Conservation (phyloP, 768 basidiomycete genomes). For the Thelephora aurantiotincta region DNA sequence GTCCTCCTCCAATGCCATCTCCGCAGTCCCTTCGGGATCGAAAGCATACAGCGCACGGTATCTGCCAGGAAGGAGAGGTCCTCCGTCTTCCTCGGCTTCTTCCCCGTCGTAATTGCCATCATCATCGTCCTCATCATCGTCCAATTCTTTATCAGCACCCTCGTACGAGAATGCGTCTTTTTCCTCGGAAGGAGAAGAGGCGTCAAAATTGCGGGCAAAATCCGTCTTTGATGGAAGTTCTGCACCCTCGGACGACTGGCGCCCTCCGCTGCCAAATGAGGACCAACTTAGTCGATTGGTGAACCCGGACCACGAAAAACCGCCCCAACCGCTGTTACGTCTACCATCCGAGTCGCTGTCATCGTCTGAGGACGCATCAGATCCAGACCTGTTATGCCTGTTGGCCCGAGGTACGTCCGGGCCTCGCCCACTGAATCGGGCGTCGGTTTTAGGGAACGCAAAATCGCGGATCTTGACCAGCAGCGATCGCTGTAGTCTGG, state of each 20-base stretch:
- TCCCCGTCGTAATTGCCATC: conserved; percentile 15
- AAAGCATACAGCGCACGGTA: conserved; percentile 73
- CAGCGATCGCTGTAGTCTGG: conserved; percentile 7
- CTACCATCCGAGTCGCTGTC: conserved; percentile 17
- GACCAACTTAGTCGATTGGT: conserved; percentile 25
- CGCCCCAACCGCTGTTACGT: conserved; percentile 18
- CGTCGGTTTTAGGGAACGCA: conserved; percentile 27
- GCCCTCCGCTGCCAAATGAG: conserved; percentile 11
- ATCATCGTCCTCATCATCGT: conserved; percentile 13
- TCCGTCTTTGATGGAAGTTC: conserved; percentile 26
- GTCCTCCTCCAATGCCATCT: conserved; percentile 70
- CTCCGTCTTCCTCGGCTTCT: conserved; percentile 16
- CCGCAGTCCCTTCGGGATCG: conserved; percentile 66
- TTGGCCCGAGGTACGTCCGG: conserved; percentile 25
- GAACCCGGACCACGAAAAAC: conserved; percentile 27
- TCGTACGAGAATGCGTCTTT: conserved; percentile 1
- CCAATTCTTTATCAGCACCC: conserved; percentile 10
- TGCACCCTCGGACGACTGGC: conserved; percentile 2
- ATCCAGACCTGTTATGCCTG: conserved; percentile 17
- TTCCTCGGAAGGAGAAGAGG: conserved; percentile 15
- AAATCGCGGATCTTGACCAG: conserved; percentile 37
- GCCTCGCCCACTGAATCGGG: conserved; percentile 28
- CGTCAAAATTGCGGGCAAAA: conserved; percentile 33
- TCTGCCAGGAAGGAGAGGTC: conserved; percentile 45
- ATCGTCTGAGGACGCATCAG: conserved; percentile 10